phyloP scores from a whole-genome alignment of 2,329 filamentous ascomycete genomes.

The Didymosphaeria variabile region DNA sequence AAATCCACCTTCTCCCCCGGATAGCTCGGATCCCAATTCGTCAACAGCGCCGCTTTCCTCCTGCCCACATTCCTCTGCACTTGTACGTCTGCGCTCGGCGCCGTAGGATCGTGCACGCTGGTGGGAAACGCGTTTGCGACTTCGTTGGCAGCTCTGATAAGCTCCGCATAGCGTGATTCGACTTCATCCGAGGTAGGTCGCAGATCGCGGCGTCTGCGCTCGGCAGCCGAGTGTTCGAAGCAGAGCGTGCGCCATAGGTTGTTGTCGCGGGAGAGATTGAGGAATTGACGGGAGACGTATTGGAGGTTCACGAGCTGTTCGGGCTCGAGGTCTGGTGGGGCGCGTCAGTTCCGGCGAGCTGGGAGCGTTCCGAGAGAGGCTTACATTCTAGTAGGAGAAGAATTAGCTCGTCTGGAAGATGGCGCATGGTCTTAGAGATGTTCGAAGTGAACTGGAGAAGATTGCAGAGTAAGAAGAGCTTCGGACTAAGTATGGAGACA shows the following conservation, averaged over 20 bases:
- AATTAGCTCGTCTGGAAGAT: conserved; percentile 52
- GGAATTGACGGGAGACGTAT: conserved; percentile 72
- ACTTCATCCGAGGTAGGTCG: conserved; percentile 34
- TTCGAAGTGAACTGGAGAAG: background rate
- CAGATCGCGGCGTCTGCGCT: conserved; percentile 64
- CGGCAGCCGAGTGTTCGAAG: conserved; percentile 74
- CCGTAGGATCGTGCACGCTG: conserved; percentile 33
- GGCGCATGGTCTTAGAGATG: conserved; percentile 25
- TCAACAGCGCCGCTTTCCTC: conserved; percentile 67
- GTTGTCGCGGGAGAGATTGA: conserved; percentile 75
- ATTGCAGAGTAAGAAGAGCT: background rate
- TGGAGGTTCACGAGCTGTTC: conserved; percentile 73
- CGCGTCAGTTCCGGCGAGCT: conserved; percentile 25
- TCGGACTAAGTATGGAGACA: conserved; percentile 1
- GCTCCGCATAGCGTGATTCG: conserved; percentile 55
- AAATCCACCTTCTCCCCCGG: conserved; percentile 77
- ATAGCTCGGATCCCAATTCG: conserved; percentile 85
- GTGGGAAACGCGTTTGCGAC: conserved; percentile 37
- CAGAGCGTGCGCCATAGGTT: conserved; percentile 79
- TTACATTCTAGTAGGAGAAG: conserved; percentile 55
- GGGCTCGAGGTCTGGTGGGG: conserved; percentile 66
- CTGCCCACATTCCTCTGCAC: conserved; percentile 40
- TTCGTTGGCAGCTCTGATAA: conserved; percentile 53
- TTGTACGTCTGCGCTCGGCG: conserved; percentile 43
- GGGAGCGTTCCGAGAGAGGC: conserved; percentile 22